Conservation (phyloP, 345 rosid genomes). For the Salix brachista region DNA sequence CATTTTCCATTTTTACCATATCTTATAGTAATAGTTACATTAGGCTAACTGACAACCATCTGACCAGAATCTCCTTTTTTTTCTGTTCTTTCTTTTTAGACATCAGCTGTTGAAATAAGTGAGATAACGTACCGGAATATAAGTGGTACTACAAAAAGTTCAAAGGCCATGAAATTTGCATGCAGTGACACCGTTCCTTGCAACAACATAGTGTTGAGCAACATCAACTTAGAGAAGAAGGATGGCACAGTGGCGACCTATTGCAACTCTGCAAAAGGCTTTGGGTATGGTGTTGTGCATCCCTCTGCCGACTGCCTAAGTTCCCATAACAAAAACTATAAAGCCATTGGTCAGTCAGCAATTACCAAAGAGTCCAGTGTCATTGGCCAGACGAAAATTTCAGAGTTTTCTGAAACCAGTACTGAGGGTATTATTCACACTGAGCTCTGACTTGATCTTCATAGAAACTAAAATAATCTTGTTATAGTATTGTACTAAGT, state of each 20-base stretch:
- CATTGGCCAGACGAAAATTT: constrained; percentile 1
- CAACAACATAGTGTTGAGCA: constrained; percentile 66
- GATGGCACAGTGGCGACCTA: constrained; percentile 80
- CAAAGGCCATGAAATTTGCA: constrained; percentile 76
- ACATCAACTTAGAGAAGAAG: constrained; percentile 65
- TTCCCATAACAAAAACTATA: constrained; percentile 50
- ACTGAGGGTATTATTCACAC: constrained; percentile 42
- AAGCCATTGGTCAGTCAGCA: not conserved
- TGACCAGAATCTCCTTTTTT: not conserved
- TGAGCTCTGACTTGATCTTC: constrained; percentile 44
- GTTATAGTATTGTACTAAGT: no score
- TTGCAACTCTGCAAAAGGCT: constrained; percentile 88
- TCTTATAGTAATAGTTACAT: not conserved
- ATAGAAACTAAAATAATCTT: no score
- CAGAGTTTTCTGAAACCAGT: constrained; percentile 13
- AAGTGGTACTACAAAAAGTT: constrained; percentile 68
- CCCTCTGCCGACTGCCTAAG: constrained; percentile 88
- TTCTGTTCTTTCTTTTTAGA: constrained; percentile 32
- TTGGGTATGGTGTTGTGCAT: constrained; percentile 67
- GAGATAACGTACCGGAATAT: constrained; percentile 84
- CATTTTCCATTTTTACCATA: constrained; percentile 1
- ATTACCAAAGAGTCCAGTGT: not conserved
- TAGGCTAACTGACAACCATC: not conserved
- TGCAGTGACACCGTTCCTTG: constrained; percentile 96
- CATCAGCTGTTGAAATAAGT: constrained; percentile 75